These are phyloP conservation scores for Monosporascus cannonballus DNA, from an alignment of 2,329 filamentous ascomycete species.

Conservation along the genomic window DNA sequence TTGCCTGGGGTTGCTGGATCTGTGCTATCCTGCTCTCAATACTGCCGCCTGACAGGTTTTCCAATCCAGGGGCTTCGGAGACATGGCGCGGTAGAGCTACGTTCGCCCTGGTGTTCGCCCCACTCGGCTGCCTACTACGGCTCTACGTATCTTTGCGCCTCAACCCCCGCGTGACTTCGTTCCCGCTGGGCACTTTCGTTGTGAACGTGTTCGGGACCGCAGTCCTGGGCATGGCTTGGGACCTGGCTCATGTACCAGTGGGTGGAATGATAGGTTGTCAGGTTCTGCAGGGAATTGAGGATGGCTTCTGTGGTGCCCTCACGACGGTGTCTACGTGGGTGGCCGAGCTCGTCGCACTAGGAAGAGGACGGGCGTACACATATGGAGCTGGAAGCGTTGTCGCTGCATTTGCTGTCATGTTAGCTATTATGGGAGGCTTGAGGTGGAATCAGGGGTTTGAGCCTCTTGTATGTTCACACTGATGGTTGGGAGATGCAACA, in stretches of 20 bases:
- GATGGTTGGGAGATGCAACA: no score
- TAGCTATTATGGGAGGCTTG: conserved; percentile 70
- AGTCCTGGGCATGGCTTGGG: conserved; percentile 69
- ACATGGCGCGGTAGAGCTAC: conserved; percentile 70
- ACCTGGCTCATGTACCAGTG: conserved; percentile 63
- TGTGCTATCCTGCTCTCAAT: conserved; percentile 67
- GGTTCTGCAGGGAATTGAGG: conserved; percentile 59
- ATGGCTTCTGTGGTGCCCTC: conserved; percentile 62
- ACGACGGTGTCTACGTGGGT: conserved; percentile 66
- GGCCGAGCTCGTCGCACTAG: conserved; percentile 49
- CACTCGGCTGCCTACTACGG: conserved; percentile 67
- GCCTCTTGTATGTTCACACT: conserved; percentile 28
- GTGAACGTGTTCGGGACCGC: conserved; percentile 75
- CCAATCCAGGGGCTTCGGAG: conserved; percentile 35
- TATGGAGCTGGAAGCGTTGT: conserved; percentile 61
- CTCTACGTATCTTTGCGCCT: conserved; percentile 67
- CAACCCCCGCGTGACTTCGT: conserved; percentile 60
- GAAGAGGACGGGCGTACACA: conserved; percentile 51
- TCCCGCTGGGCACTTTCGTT: conserved; percentile 80
- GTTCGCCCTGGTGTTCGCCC: conserved; percentile 78
- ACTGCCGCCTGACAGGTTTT: conserved; percentile 55
- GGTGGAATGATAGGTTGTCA: conserved; percentile 57
- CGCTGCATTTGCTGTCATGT: conserved; percentile 51
- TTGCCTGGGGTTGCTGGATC: conserved; percentile 72
- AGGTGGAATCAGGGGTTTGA: conserved; percentile 60